Evolutionary conservation across 345 rosid species (phyloP).

Genomic region (Pistacia vera): DNA sequence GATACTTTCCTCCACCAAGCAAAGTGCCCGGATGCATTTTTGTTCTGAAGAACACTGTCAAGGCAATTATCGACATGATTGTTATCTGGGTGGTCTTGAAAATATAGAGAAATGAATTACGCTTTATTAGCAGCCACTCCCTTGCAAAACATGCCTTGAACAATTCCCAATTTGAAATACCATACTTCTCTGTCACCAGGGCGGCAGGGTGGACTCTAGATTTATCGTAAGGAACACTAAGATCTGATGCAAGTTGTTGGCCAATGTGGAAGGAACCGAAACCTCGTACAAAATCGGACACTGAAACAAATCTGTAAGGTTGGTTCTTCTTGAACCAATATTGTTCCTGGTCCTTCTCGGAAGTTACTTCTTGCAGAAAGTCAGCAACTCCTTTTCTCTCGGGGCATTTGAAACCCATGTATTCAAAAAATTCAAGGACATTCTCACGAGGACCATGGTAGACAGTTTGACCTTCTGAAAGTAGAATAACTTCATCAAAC

Average conservation of each 20-base stretch:
- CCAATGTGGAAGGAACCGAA: conserved; percentile 60
- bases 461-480: conserved; percentile 67
- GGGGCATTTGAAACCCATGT: conserved; percentile 76
- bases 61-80: conserved; percentile 49
- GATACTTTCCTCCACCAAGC: conserved; percentile 46
- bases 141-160: conserved; percentile 68
- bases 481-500: conserved; percentile 71
- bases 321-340: conserved; percentile 62
- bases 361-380: conserved; percentile 78
- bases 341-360: conserved; percentile 78
- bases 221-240: conserved; percentile 59
- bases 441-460: conserved; percentile 74
- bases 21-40: conserved; percentile 50
- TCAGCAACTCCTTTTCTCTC: conserved; percentile 77
- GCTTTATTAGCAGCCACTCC: conserved; percentile 79
- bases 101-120: conserved; percentile 52
- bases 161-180: conserved; percentile 67
- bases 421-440: conserved; percentile 66
- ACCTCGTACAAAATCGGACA: conserved; percentile 44
- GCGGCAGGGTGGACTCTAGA: conserved; percentile 63
- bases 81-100: conserved; percentile 64
- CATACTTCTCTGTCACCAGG: conserved; percentile 60
- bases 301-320: conserved; percentile 53
- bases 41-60: conserved; percentile 61
- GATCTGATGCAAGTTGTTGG: conserved; percentile 41